Base-by-base conservation (phyloP, 768 basidiomycete species). In the Trametes punicea region DNA sequence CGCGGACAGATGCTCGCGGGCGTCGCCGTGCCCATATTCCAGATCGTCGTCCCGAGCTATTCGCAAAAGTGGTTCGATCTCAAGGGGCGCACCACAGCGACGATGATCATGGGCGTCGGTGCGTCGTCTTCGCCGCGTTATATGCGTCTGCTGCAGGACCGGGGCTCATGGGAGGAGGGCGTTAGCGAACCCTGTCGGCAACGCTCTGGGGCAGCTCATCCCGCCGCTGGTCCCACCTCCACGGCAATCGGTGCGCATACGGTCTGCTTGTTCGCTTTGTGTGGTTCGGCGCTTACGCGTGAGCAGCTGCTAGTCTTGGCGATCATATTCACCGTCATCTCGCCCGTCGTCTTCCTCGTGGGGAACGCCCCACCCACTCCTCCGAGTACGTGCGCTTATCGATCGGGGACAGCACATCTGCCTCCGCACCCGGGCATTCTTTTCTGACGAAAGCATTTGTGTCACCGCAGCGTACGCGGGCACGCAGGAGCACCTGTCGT, bases 61-160 rank as follows among this genome's bases (percentile, higher is more conserved):
- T 91, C 90, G 0, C 88, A 93, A 66, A 81, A 72, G 29, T 93
- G 91, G 91, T 93, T 93, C 64, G 83, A 87, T 57, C 70, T 91
- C 44, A 74, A 80, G 56, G 83, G 85, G 13, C 77, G 91, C 38
- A 91, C 87, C 2, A 92, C 90, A 0, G 88, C 88, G 11, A 93
- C 81, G n/a, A 81, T 81, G 80, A 42, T 78, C 33, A 73, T 83
- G 49, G 74, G 80, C 8, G 63, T 82, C 26, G 71, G 79, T 76
- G 30, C 21, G 72, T 33, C 16, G 6, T 20, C n/a, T 29, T 8
- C 34, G n/a, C 16, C 25, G 23, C 6, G 10, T 40, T 6, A 1
- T 25, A n/a, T 39, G 42, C 42, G 21, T 25, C 9, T 20, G 10
- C 21, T 42, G 42, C 34, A 18, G 36, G 2, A 10, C 5, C 25